Evolutionary conservation across 805 yeast species (phyloP).

Genomic region (Cyberlindnera xylosilytica): DNA sequence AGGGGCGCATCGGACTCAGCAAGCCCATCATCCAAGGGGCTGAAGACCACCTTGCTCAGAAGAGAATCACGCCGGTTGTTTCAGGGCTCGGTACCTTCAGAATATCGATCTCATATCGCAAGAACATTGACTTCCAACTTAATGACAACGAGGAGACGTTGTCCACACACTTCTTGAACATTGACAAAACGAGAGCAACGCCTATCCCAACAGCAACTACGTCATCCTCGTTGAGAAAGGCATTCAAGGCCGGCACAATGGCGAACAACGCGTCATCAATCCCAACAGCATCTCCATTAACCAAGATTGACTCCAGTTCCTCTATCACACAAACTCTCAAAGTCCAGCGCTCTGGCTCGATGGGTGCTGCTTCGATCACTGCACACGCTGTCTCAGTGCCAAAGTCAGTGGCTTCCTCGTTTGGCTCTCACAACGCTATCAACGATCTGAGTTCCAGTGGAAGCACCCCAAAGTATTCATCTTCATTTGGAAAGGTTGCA

Average conservation of each 20-base stretch:
- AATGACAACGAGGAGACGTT: conserved; percentile 64
- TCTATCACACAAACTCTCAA: conserved; percentile 39
- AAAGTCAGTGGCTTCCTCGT: conserved; percentile 26
- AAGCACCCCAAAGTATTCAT: conserved; percentile 58
- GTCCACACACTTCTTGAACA: conserved; percentile 51
- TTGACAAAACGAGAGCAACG: conserved; percentile 35
- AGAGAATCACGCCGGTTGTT: conserved; percentile 63
- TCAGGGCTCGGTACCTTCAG: conserved; percentile 74
- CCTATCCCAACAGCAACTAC: conserved; percentile 5
- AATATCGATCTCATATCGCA: conserved; percentile 77
- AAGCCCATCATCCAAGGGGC: conserved; percentile 46
- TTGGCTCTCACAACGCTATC: conserved; percentile 16
- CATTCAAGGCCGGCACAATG: conserved; percentile 32
- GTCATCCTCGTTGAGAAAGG: conserved; percentile 22
- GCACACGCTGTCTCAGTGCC: conserved; percentile 26
- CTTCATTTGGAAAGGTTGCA: conserved; percentile 73
- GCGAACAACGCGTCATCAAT: conserved; percentile 31
- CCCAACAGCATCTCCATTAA: conserved; percentile 26
- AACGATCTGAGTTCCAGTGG: conserved; percentile 36
- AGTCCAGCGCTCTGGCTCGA: conserved; percentile 37
- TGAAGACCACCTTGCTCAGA: conserved; percentile 55
- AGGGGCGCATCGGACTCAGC: conserved; percentile 82
- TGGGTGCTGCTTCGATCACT: conserved; percentile 2
- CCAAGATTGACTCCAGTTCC: conserved; percentile 42
- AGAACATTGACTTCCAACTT: conserved; percentile 62